Evolutionary conservation across 257 asterid genomes (phyloP), one percentile per base, ranked within the genome.

Genomic region (Craterostigma plantagineum): DNA sequence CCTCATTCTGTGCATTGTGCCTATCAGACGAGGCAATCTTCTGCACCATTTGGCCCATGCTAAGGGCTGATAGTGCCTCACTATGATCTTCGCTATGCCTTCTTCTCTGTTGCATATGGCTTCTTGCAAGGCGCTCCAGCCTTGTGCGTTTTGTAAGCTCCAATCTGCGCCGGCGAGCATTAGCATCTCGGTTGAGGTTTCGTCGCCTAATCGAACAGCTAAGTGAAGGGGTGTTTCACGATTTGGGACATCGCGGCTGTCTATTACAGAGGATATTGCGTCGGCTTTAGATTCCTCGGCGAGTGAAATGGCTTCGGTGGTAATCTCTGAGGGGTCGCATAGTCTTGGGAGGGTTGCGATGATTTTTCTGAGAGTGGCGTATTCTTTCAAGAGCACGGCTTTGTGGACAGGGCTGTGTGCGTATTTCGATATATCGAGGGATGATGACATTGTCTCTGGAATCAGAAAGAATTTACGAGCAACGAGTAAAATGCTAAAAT

Each of bases 21-120:
- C 91, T 13, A 83, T 63, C 67, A 90, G 61, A 52, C 95, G 71
- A 11, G 99, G 99, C 60, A 90, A 53, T 64, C 95, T 77, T 66
- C 99, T 70, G 57, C 99, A 79, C 95, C 95, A 90, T 63, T 90
- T 90, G 7, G 87, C 99, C 99, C 99, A 83, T 33, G 95, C 99
- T 55, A 90, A 43, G 7, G 95, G 95, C 67, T 77, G 95, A 60
- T 83, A 79, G 50, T 79, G 95, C 68, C 81, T 64, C 48, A 83
- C 95, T 33, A 90, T 83, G 53, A 73, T 83, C 71, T 61, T 79
- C 0, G 94, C 95, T 52, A 90, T 73, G 38, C 72, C 75, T 69
- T 83, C 95, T 56, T 79, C 94, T 69, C 75, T 63, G 53, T 48
- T 79, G 57, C 99, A 83, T 51, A 90, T 75, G 14, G 99, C 95